Percentiles rank a stretch among this genome's conserved stretches.
These are phyloP conservation scores for Phytophthora megakarya DNA, from an alignment of 352 stramenopile genomes.

Conservation along the genomic window DNA sequence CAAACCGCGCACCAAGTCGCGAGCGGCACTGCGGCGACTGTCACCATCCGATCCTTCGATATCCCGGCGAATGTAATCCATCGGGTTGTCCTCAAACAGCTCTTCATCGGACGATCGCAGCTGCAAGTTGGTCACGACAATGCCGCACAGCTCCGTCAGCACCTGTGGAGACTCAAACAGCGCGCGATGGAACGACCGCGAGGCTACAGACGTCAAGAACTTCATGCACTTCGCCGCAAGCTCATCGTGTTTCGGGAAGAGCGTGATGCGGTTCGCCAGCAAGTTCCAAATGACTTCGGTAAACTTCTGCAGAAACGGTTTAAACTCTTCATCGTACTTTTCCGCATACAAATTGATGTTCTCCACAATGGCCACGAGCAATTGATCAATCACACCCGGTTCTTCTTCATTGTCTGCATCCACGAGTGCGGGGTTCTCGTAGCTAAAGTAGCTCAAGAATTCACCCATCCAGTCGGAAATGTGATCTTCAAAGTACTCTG, in stretches of 20 bases:
- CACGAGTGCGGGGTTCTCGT: slow-evolving; percentile 92
- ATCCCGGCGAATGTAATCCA: slow-evolving; percentile 98
- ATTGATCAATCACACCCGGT: slow-evolving; percentile 90
- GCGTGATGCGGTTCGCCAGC: slow-evolving; percentile 70
- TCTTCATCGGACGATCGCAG: slow-evolving; percentile 97
- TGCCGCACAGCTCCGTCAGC: slow-evolving; percentile 93
- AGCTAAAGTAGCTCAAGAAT: slow-evolving; percentile 96
- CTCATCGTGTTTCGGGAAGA: slow-evolving; percentile 94
- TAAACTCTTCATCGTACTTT: slow-evolving; percentile 99
- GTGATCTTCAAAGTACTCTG: slow-evolving; percentile 99
- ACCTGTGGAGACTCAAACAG: slow-evolving; percentile 88
- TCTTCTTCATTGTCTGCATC: slow-evolving; percentile 93
- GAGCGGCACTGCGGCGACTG: slow-evolving; percentile 93
- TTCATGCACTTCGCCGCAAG: slow-evolving; percentile 96
- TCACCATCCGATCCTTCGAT: slow-evolving; percentile 98
- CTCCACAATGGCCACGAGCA: slow-evolving; percentile 96
- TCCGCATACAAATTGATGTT: slow-evolving; percentile 98
- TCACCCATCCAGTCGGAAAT: slow-evolving; percentile 96
- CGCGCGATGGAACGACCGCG: slow-evolving; percentile 92
- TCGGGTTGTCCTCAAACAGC: slow-evolving; percentile 98
- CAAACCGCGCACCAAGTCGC: slow-evolving; percentile 95
- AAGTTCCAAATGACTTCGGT: slow-evolving; percentile 88
- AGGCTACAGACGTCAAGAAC: slow-evolving; percentile 96
- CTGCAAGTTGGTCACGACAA: slow-evolving; percentile 98
- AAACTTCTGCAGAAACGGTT: slow-evolving; percentile 95